phyloP scores from a whole-genome alignment of 495 filamentous ascomycete species.

The Podospora tetraspora region DNA sequence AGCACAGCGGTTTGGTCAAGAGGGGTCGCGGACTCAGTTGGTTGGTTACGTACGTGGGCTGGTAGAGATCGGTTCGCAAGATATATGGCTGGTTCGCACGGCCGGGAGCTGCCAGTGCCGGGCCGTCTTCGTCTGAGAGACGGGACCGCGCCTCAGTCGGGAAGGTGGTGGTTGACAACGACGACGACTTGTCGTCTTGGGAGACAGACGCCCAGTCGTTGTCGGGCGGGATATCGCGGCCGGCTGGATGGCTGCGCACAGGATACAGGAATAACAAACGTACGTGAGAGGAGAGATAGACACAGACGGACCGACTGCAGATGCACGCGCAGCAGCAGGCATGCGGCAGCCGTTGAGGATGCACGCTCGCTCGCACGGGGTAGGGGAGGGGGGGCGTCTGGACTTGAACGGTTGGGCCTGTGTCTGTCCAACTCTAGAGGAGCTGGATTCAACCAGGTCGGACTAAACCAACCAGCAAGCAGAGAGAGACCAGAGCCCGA shows the following conservation, averaged over 20 bases:
- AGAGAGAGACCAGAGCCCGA: background rate
- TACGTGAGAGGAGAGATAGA: no score
- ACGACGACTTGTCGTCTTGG: background rate
- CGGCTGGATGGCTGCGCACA: background rate
- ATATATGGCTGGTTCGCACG: background rate
- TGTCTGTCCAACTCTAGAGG: background rate
- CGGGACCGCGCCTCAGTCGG: background rate
- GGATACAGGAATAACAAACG: background rate
- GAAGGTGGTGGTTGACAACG: background rate
- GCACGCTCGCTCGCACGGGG: background rate
- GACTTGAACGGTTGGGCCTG: background rate
- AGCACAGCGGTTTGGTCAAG: background rate
- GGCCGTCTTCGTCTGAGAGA: background rate
- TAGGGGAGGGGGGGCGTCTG: background rate
- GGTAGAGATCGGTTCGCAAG: background rate
- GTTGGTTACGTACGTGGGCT: background rate
- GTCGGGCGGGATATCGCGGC: background rate
- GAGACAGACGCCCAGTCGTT: background rate
- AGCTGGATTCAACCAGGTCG: background rate
- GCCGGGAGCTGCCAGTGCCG: background rate
- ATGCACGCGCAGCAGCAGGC: background rate
- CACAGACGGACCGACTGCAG: background rate
- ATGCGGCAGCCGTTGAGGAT: background rate
- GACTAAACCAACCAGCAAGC: background rate
- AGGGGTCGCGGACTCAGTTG: background rate